These are phyloP conservation scores for Shiraia sp. DNA, from an alignment of 2,329 filamentous ascomycete genomes.

Conservation along the genomic window DNA sequence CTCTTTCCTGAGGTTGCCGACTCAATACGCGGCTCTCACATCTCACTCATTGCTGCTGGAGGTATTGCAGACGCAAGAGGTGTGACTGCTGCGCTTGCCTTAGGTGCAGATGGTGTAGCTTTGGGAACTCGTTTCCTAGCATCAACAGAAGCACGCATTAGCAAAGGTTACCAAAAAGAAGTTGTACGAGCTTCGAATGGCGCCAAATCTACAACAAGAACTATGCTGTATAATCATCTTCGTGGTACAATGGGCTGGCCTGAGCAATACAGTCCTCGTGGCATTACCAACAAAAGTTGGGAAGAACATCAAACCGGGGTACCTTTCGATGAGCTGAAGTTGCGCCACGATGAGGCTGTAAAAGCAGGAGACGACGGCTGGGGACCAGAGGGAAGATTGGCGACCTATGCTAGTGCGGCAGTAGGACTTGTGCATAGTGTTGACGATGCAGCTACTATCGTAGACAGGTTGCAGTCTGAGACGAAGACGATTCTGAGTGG, in stretches of 20 bases:
- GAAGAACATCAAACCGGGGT: slow-evolving; percentile 45
- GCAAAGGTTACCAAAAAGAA: slow-evolving; percentile 50
- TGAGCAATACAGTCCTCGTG: slow-evolving; percentile 57
- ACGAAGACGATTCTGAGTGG: neutral
- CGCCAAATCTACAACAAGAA: slow-evolving; percentile 51
- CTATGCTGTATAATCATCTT: slow-evolving; percentile 54
- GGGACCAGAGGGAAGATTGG: slow-evolving; percentile 56
- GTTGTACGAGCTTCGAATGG: slow-evolving; percentile 52
- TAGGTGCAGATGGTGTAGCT: slow-evolving; percentile 57
- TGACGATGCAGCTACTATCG: slow-evolving; percentile 55
- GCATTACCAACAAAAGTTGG: slow-evolving; percentile 59
- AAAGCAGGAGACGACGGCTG: slow-evolving; percentile 56
- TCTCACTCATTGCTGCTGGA: slow-evolving; percentile 57
- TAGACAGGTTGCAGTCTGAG: slow-evolving; percentile 23
- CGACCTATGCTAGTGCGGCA: slow-evolving; percentile 64
- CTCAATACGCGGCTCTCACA: slow-evolving; percentile 21
- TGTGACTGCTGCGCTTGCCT: slow-evolving; percentile 57
- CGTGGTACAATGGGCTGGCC: slow-evolving; percentile 63
- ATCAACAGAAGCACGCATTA: slow-evolving; percentile 49
- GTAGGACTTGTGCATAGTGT: slow-evolving; percentile 60
- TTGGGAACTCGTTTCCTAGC: slow-evolving; percentile 68
- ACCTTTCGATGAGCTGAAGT: slow-evolving; percentile 47
- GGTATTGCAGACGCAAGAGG: slow-evolving; percentile 63
- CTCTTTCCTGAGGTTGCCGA: slow-evolving; percentile 61
- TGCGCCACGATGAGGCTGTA: slow-evolving; percentile 51